phyloP scores from a whole-genome alignment of 73 alveolate genomes.

The Paramecium sonneborni region DNA sequence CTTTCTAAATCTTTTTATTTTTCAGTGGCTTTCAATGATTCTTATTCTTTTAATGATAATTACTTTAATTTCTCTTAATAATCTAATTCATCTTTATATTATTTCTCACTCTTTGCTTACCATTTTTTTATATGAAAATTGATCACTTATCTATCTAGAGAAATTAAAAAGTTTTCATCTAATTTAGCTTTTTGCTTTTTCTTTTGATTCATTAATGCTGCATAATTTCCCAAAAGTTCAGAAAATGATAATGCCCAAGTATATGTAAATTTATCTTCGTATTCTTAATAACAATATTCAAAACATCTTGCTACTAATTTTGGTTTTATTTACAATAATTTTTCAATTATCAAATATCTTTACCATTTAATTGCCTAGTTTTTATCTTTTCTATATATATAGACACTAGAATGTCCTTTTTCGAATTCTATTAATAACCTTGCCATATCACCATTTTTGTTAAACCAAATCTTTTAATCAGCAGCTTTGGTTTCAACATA shows the following conservation, averaged over 20 bases:
- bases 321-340: too few relatives aligned
- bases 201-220: background rate
- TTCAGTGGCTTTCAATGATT: too few relatives aligned
- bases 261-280: background rate
- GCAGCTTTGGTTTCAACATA: background rate
- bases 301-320: too few relatives aligned
- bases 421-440: background rate
- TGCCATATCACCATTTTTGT: conserved; percentile 28
- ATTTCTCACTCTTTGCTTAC: too few relatives aligned
- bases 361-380: background rate
- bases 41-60: too few relatives aligned
- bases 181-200: too few relatives aligned
- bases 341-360: background rate
- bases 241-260: background rate
- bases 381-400: background rate
- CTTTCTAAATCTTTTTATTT: too few relatives aligned
- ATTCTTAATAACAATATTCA: background rate
- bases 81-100: too few relatives aligned
- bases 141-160: too few relatives aligned
- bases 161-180: too few relatives aligned
- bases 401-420: background rate
- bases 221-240: background rate
- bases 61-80: too few relatives aligned
- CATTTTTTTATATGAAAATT: too few relatives aligned
- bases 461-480: background rate